Base-by-base conservation (phyloP, 2,329 filamentous ascomycete genomes). In the Coniochaeta hoffmannii region DNA sequence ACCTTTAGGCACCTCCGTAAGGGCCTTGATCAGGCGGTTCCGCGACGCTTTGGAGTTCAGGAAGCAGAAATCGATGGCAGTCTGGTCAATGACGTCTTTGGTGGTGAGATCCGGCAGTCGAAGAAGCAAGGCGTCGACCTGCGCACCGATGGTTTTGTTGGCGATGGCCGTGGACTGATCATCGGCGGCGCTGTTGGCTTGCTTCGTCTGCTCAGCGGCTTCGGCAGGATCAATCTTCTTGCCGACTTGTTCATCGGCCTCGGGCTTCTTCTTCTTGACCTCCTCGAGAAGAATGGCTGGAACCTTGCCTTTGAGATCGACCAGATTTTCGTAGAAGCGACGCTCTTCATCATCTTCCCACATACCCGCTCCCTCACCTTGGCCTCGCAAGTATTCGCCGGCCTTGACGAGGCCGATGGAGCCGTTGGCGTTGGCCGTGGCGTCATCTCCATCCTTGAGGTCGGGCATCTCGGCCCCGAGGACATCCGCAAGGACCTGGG, bases 271-370 rank as follows among this genome's bases (percentile, higher is more conserved):
- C 76, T 97, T 97, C 72, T 95, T 97, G 54, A 84, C 85, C 63
- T 97, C 94, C 66, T 99, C 94, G 1, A 99, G 82, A 9, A 99
- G 77, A 63, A 99, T 95, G 1, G 88, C 88, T 0, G 94, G 95
- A 2, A 99, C 94, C 63, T 96, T 95, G 63, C 95, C 94, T 67
- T 95, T 96, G 15, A 99, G 76, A 67, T 99, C 94, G 12, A 96
- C 88, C 11, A 99, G 72, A 61, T 97, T 97, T 75, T 99, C 94
- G 72, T 99, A 99, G 69, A 99, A 99, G 58, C 94, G 89, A 57
- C 94, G 86, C 71, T 99, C 93, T 55, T 99, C 94, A 66, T 99
- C 94, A 64, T 99, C 94, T 73, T 97, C 92, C 94, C 94, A 99
- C 59, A 99, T 97, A 0, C 94, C 94, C 24, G 92, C 83, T 19